Evolutionary conservation across 257 asterid genomes (phyloP).

Genomic region (Forsythia suspensa): DNA sequence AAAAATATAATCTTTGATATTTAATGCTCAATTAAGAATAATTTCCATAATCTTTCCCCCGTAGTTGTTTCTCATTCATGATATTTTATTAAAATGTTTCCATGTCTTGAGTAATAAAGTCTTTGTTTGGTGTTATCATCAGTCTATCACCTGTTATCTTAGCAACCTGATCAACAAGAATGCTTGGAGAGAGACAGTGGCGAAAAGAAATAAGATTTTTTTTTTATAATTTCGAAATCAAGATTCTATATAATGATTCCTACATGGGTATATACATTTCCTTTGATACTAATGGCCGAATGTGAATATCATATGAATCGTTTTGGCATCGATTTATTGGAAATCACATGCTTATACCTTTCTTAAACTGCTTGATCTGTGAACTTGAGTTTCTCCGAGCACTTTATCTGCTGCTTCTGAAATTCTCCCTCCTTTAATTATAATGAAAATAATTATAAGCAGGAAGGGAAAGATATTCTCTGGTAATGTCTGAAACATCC

Average conservation of each 20-base stretch:
- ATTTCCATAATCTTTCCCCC: not conserved
- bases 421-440: not conserved
- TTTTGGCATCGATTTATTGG: not conserved
- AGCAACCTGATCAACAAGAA: too few relatives aligned
- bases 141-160: too few relatives aligned
- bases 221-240: not conserved
- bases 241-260: not conserved
- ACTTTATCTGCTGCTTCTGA: not conserved
- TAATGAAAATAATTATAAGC: not conserved
- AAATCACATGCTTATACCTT: not conserved
- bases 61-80: not conserved
- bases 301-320: not conserved
- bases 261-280: not conserved
- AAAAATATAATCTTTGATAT: not conserved
- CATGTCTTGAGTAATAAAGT: not conserved
- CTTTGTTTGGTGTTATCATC: not conserved
- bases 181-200: not conserved
- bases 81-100: not conserved
- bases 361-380: not conserved
- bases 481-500: slow-evolving; percentile 31
- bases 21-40: not conserved
- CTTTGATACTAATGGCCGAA: not conserved
- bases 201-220: not conserved
- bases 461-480: not conserved
- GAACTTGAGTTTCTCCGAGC: not conserved